Evolutionary conservation across 108 stramenopile genomes (phyloP), one percentile per base, ranked within the genome.

Genomic region (Cyclotella distinguenda): DNA sequence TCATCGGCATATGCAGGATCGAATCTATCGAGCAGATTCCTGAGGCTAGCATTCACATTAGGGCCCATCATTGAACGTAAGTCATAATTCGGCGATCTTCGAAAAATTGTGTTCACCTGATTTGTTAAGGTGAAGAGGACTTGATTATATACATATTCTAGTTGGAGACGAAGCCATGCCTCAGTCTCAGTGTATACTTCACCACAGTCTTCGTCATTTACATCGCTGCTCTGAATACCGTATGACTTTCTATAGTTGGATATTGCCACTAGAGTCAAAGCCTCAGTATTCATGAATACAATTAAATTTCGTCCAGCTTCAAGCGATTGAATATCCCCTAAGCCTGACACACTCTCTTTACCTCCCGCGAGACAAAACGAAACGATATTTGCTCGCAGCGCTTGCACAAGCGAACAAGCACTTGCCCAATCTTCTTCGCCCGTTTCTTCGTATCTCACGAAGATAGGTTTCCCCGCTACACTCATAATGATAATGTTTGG

Each of bases 401-500:
- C 87, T 63, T 86, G 86, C 15, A 91, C 19, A 5, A 91, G 48
- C 4, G 82, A 84, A 39, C 86, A 87, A 0, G 78, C 66, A 52
- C 79, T 72, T n/a, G 79, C 68, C 68, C 85, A 70, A n/a, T 85
- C 77, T 16, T 79, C 75, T 51, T 85, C 87, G 7, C 72, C 47
- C 15, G 27, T 51, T 10, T 60, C 59, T 40, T 22, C 59, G 10
- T 83, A 73, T 5, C 83, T 74, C 0, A 79, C 77, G 47, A 87
- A 91, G 10, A 91, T 79, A 25, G 87, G 87, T 46, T 91, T 91
- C 18, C 90, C 90, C 6, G 86, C 84, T 15, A 78, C 81, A 49
- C 77, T 88, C 79, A 89, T 75, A 48, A 91, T 72, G 43, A 91
- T 60, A 16, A 88, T 69, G 68, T 91, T 91, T 13, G 78, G 78